A percentile compares a stretch with the other conserved stretches of the same genome.
phyloP scores from a whole-genome alignment of 2,329 filamentous ascomycete species.

The Scopulariopsis brevicaulis region DNA sequence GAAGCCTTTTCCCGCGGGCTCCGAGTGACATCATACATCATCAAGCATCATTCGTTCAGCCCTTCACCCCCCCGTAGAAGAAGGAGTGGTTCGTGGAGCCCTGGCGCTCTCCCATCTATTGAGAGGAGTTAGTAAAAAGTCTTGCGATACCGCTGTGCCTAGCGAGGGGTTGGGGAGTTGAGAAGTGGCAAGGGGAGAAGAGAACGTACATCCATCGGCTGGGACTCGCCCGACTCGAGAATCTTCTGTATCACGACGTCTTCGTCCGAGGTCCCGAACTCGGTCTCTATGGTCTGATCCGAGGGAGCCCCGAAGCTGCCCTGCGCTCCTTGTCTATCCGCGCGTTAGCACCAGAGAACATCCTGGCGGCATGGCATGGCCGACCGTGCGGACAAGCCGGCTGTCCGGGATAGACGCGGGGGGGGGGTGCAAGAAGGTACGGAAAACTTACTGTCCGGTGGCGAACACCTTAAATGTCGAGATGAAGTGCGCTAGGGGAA shows the following conservation, averaged over 20 bases:
- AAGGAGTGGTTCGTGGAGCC: constrained; percentile 2
- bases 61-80: neutral
- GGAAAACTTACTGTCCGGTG: constrained; percentile 67
- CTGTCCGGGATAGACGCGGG: constrained; percentile 10
- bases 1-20: neutral
- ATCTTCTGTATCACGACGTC: constrained; percentile 78
- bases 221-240: constrained; percentile 60
- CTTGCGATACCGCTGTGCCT: too few species aligned
- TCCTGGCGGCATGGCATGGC: neutral
- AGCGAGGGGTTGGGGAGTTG: neutral
- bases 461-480: constrained; percentile 82
- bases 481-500: constrained; percentile 76
- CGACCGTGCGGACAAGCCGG: neutral
- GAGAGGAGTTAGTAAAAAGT: neutral
- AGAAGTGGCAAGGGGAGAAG: neutral
- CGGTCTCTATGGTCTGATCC: constrained; percentile 63
- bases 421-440: neutral
- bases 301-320: constrained; percentile 68
- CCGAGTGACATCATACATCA: neutral
- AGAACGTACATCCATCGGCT: constrained; percentile 42
- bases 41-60: neutral
- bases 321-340: constrained; percentile 67
- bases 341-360: neutral
- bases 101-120: constrained; percentile 1
- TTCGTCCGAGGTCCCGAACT: constrained; percentile 73